Percentiles rank a stretch among this genome's conserved stretches.
Conservation (phyloP, 2,329 filamentous ascomycete genomes). For the Hypoxylon sp. region DNA sequence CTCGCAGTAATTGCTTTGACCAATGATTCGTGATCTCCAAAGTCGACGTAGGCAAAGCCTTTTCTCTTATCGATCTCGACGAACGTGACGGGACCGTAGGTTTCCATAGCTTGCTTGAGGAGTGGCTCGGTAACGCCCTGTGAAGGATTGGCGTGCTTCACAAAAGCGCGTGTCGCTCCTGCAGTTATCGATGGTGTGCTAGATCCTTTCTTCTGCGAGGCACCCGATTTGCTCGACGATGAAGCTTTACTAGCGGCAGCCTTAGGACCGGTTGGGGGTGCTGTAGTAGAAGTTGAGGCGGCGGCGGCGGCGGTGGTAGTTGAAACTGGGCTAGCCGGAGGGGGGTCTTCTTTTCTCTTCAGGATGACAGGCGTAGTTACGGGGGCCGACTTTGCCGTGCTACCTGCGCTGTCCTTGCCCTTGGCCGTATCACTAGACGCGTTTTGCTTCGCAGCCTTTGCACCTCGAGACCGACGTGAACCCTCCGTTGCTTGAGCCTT, state of each 20-base stretch:
- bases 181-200: conserved; percentile 53
- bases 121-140: conserved; percentile 91
- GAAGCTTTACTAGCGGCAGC: conserved; percentile 45
- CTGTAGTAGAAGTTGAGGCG: conserved; percentile 50
- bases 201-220: conserved; percentile 55
- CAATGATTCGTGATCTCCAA: conserved; percentile 79
- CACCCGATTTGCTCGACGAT: conserved; percentile 44
- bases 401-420: conserved; percentile 47
- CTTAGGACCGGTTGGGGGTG: conserved; percentile 55
- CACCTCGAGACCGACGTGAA: conserved; percentile 52
- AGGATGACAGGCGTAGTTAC: conserved; percentile 53
- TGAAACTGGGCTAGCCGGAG: conserved; percentile 39
- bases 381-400: conserved; percentile 49
- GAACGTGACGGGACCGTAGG: conserved; percentile 80
- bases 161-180: conserved; percentile 77
- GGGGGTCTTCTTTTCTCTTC: conserved; percentile 50
- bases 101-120: conserved; percentile 80
- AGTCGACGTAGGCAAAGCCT: conserved; percentile 94
- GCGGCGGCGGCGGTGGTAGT: conserved; percentile 49
- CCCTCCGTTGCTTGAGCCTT: conserved; percentile 55
- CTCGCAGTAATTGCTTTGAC: conserved; percentile 86
- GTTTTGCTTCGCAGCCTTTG: conserved; percentile 55
- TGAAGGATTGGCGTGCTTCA: conserved; percentile 88
- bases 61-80: conserved; percentile 97
- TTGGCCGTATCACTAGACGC: conserved; percentile 50